Conservation (phyloP, 106 monocot species). For the Posidonia australis region DNA sequence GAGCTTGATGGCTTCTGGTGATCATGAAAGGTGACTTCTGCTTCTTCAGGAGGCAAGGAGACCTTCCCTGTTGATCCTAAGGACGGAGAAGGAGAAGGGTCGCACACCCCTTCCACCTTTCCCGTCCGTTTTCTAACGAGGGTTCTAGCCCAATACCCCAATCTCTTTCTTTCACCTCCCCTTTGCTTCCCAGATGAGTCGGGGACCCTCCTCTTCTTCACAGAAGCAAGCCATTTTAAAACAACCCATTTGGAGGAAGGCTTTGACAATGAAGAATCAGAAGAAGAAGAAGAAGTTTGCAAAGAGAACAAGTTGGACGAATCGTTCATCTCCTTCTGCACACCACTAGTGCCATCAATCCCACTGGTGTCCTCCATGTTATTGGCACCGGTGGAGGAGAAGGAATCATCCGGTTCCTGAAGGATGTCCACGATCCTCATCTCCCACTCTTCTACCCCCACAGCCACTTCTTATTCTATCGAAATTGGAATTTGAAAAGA, state of each 20-base stretch:
- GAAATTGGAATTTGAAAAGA: too few species aligned
- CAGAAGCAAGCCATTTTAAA: not conserved
- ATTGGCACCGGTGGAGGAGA: not conserved
- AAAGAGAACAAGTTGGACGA: not conserved
- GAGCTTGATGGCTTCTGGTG: too few species aligned
- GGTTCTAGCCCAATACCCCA: not conserved
- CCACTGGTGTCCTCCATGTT: not conserved
- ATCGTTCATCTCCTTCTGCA: not conserved
- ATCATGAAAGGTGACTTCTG: not conserved
- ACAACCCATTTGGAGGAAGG: slow-evolving; percentile 2
- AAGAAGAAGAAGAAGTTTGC: slow-evolving; percentile 1
- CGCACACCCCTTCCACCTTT: not conserved
- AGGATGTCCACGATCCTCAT: slow-evolving; percentile 6
- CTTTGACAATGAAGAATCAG: not conserved
- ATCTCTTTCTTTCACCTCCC: not conserved
- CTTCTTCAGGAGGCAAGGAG: too few species aligned
- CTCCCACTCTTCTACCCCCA: not conserved
- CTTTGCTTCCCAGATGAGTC: not conserved
- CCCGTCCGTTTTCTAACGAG: not conserved
- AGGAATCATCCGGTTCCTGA: slow-evolving; percentile 1
- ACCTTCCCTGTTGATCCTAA: too few species aligned
- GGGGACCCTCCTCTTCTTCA: slow-evolving; percentile 2
- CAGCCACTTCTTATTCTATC: not conserved
- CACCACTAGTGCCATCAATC: not conserved
- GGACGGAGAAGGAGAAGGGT: not conserved